Percentiles rank a stretch among this genome's conserved stretches.
Conservation (phyloP, 2,329 filamentous ascomycete species). For the Colletotrichum kahawae region DNA sequence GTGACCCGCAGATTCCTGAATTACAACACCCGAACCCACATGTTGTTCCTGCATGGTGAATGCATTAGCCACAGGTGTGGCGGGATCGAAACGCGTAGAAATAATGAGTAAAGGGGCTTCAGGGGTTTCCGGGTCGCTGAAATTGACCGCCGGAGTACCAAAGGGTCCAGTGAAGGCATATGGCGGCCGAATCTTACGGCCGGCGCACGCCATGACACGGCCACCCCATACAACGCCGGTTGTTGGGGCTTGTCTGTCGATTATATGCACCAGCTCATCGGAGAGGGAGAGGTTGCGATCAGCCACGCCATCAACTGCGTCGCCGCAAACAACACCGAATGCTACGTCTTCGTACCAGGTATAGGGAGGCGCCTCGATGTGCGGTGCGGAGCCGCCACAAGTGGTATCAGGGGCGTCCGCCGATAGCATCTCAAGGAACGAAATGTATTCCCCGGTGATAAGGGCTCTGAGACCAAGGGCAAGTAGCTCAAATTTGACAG, state of each 20-base stretch:
- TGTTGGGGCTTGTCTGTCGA: constrained; percentile 21
- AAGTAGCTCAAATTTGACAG: constrained; percentile 17
- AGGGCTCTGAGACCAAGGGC: constrained; percentile 24
- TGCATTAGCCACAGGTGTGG: constrained; percentile 42
- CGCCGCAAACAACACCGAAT: constrained; percentile 36
- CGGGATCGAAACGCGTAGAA: constrained; percentile 39
- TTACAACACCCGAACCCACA: background rate
- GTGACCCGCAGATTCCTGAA: background rate
- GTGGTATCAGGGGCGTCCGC: background rate
- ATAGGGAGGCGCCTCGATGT: background rate
- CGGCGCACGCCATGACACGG: constrained; percentile 36
- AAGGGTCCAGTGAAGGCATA: constrained; percentile 33
- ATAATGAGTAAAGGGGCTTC: constrained; percentile 41
- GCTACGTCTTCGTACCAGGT: constrained; percentile 24
- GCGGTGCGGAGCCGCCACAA: background rate
- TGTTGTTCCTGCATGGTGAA: constrained; percentile 18
- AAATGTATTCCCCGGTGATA: constrained; percentile 31
- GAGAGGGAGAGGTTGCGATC: constrained; percentile 8
- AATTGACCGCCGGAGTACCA: background rate
- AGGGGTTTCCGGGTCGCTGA: constrained; percentile 27
- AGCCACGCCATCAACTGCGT: constrained; percentile 24
- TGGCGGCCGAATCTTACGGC: constrained; percentile 33
- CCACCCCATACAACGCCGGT: constrained; percentile 27
- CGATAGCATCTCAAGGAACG: background rate
- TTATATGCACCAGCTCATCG: constrained; percentile 10